These are phyloP conservation scores for Smallanthus sonchifolius DNA, from an alignment of 129 eudicot genomes.

Conservation along the genomic window DNA sequence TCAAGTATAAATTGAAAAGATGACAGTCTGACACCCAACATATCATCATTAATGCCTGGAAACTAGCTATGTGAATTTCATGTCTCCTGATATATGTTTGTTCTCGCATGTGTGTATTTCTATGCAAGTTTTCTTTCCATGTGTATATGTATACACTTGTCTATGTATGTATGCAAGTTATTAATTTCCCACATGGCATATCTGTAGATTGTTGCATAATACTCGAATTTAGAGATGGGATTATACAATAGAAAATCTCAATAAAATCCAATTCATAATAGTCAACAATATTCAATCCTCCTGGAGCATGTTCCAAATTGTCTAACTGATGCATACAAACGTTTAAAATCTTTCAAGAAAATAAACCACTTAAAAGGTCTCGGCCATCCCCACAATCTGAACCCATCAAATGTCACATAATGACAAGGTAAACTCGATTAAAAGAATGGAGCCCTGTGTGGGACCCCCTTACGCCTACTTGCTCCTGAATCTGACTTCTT, in stretches of 20 bases:
- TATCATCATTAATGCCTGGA: background rate
- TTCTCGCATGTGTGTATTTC: background rate
- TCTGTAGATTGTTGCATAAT: background rate
- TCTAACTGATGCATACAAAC: background rate
- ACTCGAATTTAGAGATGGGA: background rate
- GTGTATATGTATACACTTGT: background rate
- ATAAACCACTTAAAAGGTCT: background rate
- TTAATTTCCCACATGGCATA: background rate
- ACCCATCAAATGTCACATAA: background rate
- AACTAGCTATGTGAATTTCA: background rate
- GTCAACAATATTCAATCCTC: background rate
- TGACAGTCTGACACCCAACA: background rate
- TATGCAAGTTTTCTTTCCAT: no score
- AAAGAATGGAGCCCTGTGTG: constrained; percentile 38
- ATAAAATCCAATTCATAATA: background rate
- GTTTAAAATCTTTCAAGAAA: background rate
- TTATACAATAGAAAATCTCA: background rate
- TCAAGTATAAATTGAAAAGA: no score
- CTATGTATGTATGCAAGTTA: background rate
- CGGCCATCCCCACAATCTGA: background rate
- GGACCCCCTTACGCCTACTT: constrained; percentile 41
- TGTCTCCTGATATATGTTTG: background rate
- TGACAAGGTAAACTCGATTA: background rate
- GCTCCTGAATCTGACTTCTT: background rate
- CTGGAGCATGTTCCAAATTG: background rate